Conservation (phyloP, 495 filamentous ascomycete genomes). For the Astrothelium macrocarpum region DNA sequence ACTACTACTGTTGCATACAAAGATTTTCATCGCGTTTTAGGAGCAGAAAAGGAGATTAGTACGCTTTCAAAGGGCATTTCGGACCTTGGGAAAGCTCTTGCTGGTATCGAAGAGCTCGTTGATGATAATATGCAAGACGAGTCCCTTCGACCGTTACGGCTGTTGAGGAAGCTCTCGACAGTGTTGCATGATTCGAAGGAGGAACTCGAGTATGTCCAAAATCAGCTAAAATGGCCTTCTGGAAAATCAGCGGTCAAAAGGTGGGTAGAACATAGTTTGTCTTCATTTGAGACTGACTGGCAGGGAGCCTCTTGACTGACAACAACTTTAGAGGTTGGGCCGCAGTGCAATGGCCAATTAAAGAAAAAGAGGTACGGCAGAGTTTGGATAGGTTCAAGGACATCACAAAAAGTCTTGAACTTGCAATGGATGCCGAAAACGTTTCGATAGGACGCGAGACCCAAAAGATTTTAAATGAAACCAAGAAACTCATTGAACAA, state of each 20-base stretch:
- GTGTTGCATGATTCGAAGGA: neutral
- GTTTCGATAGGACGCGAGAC: neutral
- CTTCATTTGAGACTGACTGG: no score
- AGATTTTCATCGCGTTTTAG: neutral
- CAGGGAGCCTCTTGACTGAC: neutral
- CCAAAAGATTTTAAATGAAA: neutral
- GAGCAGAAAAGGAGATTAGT: neutral
- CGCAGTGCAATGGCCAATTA: neutral
- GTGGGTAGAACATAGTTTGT: neutral
- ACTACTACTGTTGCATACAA: neutral
- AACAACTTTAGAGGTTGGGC: neutral
- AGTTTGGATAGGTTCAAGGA: neutral
- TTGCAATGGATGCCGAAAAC: neutral
- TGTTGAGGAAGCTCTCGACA: neutral
- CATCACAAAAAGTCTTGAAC: neutral
- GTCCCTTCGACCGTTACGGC: neutral
- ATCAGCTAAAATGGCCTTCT: neutral
- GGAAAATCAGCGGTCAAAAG: neutral
- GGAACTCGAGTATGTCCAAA: neutral
- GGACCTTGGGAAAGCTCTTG: neutral
- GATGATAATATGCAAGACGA: neutral
- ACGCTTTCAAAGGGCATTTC: neutral
- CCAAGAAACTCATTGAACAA: neutral
- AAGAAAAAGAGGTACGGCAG: constrained; percentile 1
- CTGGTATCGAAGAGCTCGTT: neutral